Evolutionary conservation across 1,139 yeast species (phyloP).

Genomic region (Suhomyces taliae): DNA sequence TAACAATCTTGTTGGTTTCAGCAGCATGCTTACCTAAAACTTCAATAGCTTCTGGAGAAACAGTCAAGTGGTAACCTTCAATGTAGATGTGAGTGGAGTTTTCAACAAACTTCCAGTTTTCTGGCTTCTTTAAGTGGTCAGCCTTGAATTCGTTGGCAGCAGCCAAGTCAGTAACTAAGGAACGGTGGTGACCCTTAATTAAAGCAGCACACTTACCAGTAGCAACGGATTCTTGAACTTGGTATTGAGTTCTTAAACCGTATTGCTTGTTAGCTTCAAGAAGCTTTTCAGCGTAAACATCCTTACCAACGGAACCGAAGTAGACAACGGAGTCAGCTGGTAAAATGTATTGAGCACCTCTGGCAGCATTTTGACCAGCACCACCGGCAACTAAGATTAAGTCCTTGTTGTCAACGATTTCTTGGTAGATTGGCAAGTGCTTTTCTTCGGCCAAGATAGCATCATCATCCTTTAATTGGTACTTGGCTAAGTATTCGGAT

Average conservation of each 20-base stretch:
- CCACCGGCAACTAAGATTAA: conserved; percentile 93
- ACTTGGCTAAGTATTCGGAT: conserved; percentile 69
- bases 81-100: conserved; percentile 81
- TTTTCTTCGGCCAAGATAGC: conserved; percentile 90
- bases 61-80: conserved; percentile 98
- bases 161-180: conserved; percentile 91
- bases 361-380: conserved; percentile 98
- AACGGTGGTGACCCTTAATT: conserved; percentile 84
- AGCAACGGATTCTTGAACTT: conserved; percentile 69
- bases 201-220: conserved; percentile 99
- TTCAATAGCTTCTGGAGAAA: conserved; percentile 90
- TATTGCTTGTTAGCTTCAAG: conserved; percentile 80
- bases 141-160: conserved; percentile 98
- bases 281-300: conserved; percentile 80
- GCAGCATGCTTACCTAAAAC: conserved; percentile 92
- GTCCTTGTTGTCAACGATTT: conserved; percentile 60
- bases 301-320: conserved; percentile 96
- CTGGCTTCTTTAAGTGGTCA: conserved; percentile 81
- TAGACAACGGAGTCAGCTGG: conserved; percentile 84
- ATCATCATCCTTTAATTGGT: conserved; percentile 85
- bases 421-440: conserved; percentile 84
- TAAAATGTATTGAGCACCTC: conserved; percentile 94
- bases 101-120: conserved; percentile 87
- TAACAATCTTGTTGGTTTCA: conserved; percentile 76
- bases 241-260: conserved; percentile 85